phyloP scores from a whole-genome alignment of 495 filamentous ascomycete species.

The Apiosordaria backusii region DNA sequence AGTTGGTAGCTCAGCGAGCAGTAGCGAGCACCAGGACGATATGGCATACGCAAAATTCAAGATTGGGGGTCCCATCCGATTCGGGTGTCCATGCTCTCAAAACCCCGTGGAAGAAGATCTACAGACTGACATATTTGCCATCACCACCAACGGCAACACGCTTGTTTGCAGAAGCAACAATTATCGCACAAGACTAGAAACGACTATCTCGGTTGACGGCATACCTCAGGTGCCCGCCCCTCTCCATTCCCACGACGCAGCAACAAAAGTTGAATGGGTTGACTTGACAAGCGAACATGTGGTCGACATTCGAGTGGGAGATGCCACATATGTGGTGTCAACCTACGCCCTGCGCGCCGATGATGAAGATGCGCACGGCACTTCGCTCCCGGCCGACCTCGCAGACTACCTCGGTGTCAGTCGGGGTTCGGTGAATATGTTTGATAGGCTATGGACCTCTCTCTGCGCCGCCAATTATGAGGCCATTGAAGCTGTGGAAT shows the following conservation, averaged over 20 bases:
- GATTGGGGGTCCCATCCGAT: slow-evolving; percentile 12
- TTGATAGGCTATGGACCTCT: slow-evolving; percentile 17
- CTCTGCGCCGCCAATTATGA: slow-evolving; percentile 19
- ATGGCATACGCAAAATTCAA: slow-evolving; percentile 8
- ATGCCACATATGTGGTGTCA: slow-evolving; percentile 13
- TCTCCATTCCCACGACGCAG: neutral
- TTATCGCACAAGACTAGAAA: slow-evolving; percentile 12
- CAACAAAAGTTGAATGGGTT: neutral
- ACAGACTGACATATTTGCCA: slow-evolving; percentile 2
- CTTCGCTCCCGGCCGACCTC: slow-evolving; percentile 10
- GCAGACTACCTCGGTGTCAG: slow-evolving; percentile 14
- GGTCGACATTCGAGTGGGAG: slow-evolving; percentile 7
- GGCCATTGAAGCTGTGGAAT: slow-evolving; percentile 19
- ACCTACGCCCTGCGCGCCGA: slow-evolving; percentile 13
- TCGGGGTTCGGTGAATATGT: slow-evolving; percentile 15
- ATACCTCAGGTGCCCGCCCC: neutral
- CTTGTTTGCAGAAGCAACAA: slow-evolving; percentile 9
- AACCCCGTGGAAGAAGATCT: neutral
- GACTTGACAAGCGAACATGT: slow-evolving; percentile 17
- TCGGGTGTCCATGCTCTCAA: slow-evolving; percentile 18
- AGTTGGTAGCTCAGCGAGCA: slow-evolving; percentile 11
- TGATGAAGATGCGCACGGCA: neutral
- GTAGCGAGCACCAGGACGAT: neutral
- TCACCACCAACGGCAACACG: neutral
- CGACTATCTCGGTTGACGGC: slow-evolving; percentile 10